These are phyloP conservation scores for Plasmodiophora brassicae DNA, from an alignment of 208 protist species.

Conservation along the genomic window DNA sequence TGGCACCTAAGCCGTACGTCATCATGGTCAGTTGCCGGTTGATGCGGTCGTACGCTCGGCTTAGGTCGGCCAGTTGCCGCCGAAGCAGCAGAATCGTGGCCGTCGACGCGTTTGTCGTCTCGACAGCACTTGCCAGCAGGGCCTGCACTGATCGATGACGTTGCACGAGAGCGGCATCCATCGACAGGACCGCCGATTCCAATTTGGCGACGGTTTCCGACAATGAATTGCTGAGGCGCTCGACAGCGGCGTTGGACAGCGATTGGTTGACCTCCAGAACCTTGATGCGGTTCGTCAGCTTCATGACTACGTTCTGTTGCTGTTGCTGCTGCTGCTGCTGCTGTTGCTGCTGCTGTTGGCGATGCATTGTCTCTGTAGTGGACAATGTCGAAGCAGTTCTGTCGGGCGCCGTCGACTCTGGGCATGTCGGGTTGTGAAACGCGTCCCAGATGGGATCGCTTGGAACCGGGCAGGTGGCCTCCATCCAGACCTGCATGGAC, in stretches of 20 bases:
- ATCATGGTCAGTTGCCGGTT: no score
- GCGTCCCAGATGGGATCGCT: no score
- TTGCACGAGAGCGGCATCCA: neutral
- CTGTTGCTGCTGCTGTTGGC: no score
- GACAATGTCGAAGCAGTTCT: no score
- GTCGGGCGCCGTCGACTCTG: no score
- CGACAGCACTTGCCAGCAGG: conserved; percentile 24
- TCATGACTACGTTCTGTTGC: neutral
- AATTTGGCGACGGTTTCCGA: neutral
- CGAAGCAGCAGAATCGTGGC: neutral
- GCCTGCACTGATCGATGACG: neutral
- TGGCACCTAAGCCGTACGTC: no score
- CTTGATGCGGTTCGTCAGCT: conserved; percentile 6
- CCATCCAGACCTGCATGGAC: no score
- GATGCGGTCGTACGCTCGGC: neutral
- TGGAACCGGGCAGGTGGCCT: no score
- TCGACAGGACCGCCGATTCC: neutral
- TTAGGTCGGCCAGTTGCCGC: neutral
- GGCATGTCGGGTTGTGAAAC: no score
- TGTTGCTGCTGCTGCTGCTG: no score
- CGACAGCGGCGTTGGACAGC: neutral
- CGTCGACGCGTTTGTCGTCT: neutral
- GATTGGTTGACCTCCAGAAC: conserved; percentile 20
- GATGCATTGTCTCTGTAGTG: no score
- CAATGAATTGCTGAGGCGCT: neutral